Evolutionary conservation across 2,329 filamentous ascomycete genomes (phyloP), one percentile per base, ranked within the genome.

Genomic region (Colletotrichum noveboracense): DNA sequence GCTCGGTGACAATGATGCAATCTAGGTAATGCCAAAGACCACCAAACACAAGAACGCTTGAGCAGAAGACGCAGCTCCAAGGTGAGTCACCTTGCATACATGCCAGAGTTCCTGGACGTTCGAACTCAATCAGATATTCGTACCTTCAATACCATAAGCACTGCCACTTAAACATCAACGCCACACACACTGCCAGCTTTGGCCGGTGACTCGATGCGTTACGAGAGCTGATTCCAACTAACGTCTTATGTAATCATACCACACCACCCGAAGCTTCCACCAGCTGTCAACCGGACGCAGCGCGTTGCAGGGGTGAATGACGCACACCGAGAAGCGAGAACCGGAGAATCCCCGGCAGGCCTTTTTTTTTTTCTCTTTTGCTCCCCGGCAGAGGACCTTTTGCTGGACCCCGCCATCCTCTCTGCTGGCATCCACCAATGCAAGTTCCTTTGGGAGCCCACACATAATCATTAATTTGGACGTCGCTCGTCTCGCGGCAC

Each of bases 381-480:
- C 43, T 61, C 3, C 24, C 30, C 36, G 18, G 8, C 8, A 32
- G 38, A 26, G 56, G 56, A 52, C 26, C 56, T 62, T 61, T 34
- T 34, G 36, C 30, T 70, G 3, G 38, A 70, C 67, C 67, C 67
- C 67, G 56, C 67, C 67, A 62, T 67, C 14, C 30, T 36, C 48
- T 48, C 65, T 56, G 28, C 21, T 24, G 48, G 66, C 69, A 48
- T 52, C 69, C 73, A 75, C 73, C 69, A 75, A 75, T 72, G 16
- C 66, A 21, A 32, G 64, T 62, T 67, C 69, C 62, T 36, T 67
- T 14, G 62, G 70, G 43, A 66, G 74, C 74, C 74, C 74, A 76
- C 74, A 74, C 56, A 65, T 69, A 73, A 69, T 74, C 74, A 74
- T 52, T 69, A 76, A 69, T 74, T 76, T 69, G 65, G 58, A 74